A percentile compares a stretch with the other conserved stretches of the same genome.
These are phyloP conservation scores for Leccinum obscurum DNA, from an alignment of 768 basidiomycete species.

Conservation along the genomic window DNA sequence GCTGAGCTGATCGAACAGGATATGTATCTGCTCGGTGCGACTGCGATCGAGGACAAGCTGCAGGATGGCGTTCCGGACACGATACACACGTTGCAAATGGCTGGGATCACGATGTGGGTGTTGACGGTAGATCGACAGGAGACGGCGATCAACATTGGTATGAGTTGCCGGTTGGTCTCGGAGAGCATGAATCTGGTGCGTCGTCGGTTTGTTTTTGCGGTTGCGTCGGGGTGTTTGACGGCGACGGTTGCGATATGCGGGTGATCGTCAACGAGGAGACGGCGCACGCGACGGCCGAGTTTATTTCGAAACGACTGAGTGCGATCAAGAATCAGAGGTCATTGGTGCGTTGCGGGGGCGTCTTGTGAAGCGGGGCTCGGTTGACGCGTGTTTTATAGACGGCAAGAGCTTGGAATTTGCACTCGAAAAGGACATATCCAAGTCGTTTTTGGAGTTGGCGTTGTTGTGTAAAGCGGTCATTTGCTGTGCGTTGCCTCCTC, in stretches of 20 bases:
- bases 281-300: conserved; percentile 77
- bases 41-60: conserved; percentile 97
- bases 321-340: conserved; percentile 93
- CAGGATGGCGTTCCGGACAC: conserved; percentile 99
- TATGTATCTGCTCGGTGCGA: conserved; percentile 89
- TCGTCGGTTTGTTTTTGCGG: not conserved
- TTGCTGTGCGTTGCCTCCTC: conserved; percentile 60
- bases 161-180: conserved; percentile 94
- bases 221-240: not conserved
- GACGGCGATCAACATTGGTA: conserved; percentile 98
- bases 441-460: conserved; percentile 89
- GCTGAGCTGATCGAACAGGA: conserved; percentile 97
- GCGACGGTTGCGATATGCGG: conserved; percentile 38
- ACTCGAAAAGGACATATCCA: conserved; percentile 88
- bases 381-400: conserved; percentile 48
- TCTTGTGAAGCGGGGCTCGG: not conserved
- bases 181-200: conserved; percentile 96
- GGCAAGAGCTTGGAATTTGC: conserved; percentile 94
- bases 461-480: conserved; percentile 99
- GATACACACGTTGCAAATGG: conserved; percentile 96
- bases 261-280: conserved; percentile 94
- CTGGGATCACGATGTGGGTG: conserved; percentile 99
- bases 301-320: conserved; percentile 82
- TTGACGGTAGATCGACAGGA: conserved; percentile 98
- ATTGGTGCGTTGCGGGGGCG: conserved; percentile 62